A percentile compares a stretch with the other conserved stretches of the same genome.
phyloP scores from a whole-genome alignment of 2,329 filamentous ascomycete species.

The Epichloe gansuensis region DNA sequence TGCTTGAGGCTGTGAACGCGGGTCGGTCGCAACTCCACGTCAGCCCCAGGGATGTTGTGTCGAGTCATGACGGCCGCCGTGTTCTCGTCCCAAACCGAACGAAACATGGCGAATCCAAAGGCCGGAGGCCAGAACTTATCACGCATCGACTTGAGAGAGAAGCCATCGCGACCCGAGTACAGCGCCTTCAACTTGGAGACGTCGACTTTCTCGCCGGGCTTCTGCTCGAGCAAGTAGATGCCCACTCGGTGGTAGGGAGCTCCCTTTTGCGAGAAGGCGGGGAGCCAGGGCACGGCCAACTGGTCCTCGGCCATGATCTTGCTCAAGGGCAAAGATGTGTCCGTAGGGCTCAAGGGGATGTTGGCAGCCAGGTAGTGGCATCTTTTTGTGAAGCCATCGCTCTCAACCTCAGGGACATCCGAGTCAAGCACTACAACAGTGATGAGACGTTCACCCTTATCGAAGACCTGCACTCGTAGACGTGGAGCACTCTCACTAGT shows the following conservation, averaged over 20 bases:
- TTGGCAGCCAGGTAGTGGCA: constrained; percentile 78
- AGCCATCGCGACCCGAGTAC: constrained; percentile 47
- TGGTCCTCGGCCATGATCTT: constrained; percentile 48
- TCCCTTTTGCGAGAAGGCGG: constrained; percentile 81
- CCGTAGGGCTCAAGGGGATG: constrained; percentile 39
- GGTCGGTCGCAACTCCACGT: constrained; percentile 75
- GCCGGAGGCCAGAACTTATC: constrained; percentile 54
- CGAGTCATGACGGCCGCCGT: constrained; percentile 81
- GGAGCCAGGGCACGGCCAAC: constrained; percentile 68
- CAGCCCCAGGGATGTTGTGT: constrained; percentile 59
- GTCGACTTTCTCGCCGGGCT: constrained; percentile 45
- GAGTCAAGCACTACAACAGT: constrained; percentile 79
- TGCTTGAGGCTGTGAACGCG: constrained; percentile 58
- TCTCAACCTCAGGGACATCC: constrained; percentile 71
- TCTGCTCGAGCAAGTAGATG: constrained; percentile 74
- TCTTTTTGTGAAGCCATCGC: constrained; percentile 64
- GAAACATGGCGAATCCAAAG: constrained; percentile 82
- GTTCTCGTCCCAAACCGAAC: constrained; percentile 77
- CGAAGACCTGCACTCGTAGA: constrained; percentile 75
- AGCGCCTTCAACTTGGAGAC: constrained; percentile 41
- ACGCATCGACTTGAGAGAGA: constrained; percentile 64
- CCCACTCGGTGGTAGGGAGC: constrained; percentile 81
- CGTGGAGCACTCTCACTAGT: constrained; percentile 63
- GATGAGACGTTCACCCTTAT: constrained; percentile 68
- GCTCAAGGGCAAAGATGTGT: constrained; percentile 51